Evolutionary conservation across 352 stramenopile species (phyloP).

Genomic region (Phytophthora citricola): DNA sequence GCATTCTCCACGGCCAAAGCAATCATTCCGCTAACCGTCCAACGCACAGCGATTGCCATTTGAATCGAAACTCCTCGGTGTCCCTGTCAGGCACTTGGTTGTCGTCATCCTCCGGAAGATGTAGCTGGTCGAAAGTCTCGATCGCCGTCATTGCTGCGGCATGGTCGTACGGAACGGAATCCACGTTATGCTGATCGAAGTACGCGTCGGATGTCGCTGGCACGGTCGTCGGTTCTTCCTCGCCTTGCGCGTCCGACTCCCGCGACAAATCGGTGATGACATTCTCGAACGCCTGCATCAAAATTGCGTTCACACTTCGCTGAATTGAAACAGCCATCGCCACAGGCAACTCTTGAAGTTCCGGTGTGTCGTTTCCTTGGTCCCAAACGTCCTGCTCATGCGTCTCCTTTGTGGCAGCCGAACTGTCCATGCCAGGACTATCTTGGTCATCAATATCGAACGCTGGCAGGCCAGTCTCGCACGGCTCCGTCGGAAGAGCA

Average conservation of each 20-base stretch:
- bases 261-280: constrained; percentile 30
- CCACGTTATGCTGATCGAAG: constrained; percentile 3
- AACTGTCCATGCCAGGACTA: background rate
- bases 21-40: constrained; percentile 50
- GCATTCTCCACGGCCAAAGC: constrained; percentile 47
- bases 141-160: constrained; percentile 24
- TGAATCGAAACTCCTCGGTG: constrained; percentile 33
- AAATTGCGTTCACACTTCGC: constrained; percentile 40
- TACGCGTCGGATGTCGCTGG: background rate
- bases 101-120: constrained; percentile 13
- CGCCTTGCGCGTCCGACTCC: background rate
- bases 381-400: background rate
- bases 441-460: background rate
- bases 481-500: background rate
- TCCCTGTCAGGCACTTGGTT: constrained; percentile 14
- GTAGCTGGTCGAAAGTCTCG: constrained; percentile 22
- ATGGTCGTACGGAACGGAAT: constrained; percentile 23
- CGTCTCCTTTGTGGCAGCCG: background rate
- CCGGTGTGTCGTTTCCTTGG: constrained; percentile 4
- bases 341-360: constrained; percentile 19
- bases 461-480: background rate
- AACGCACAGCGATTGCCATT: constrained; percentile 57
- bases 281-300: constrained; percentile 36
- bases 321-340: constrained; percentile 41
- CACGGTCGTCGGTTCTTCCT: background rate